Percentiles rank a stretch among this genome's conserved stretches.
Conservation (phyloP, 2,329 filamentous ascomycete species). For the Thielaviopsis cerberus region DNA sequence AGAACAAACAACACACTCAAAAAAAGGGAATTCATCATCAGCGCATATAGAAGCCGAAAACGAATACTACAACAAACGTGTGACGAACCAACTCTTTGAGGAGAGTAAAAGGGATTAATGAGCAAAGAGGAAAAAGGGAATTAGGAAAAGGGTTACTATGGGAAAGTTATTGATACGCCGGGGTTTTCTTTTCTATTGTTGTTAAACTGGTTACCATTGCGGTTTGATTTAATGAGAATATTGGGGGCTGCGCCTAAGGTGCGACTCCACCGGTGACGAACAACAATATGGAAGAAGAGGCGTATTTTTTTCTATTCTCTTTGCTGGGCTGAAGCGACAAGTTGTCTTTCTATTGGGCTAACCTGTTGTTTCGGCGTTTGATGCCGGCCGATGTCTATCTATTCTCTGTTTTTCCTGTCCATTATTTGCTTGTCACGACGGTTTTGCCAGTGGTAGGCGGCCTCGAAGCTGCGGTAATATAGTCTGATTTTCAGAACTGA, state of each 20-base stretch:
- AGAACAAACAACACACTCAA: constrained; percentile 12
- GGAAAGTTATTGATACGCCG: background rate
- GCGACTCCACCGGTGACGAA: background rate
- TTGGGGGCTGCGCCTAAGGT: background rate
- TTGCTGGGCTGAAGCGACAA: no score
- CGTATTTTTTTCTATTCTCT: no score
- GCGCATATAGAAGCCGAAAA: constrained; percentile 4
- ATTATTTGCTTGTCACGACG: no score
- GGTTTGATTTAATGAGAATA: background rate
- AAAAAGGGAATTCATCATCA: constrained; percentile 12
- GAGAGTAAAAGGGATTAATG: constrained; percentile 12
- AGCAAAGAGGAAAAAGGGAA: constrained; percentile 9
- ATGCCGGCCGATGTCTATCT: no score
- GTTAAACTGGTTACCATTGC: background rate
- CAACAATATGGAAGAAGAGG: background rate
- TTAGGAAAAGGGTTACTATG: background rate
- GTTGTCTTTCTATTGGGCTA: no score
- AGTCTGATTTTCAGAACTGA: no score
- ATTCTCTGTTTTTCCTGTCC: no score
- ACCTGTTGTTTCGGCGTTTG: no score
- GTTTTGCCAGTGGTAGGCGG: no score
- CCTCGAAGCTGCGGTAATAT: no score
- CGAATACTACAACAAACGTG: constrained; percentile 15
- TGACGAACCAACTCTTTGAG: background rate
- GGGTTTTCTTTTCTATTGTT: background rate